Percentiles rank a stretch among this genome's conserved stretches.
These are phyloP conservation scores for Aspergillus hiratsukae DNA, from an alignment of 2,329 filamentous ascomycete genomes.

Conservation along the genomic window DNA sequence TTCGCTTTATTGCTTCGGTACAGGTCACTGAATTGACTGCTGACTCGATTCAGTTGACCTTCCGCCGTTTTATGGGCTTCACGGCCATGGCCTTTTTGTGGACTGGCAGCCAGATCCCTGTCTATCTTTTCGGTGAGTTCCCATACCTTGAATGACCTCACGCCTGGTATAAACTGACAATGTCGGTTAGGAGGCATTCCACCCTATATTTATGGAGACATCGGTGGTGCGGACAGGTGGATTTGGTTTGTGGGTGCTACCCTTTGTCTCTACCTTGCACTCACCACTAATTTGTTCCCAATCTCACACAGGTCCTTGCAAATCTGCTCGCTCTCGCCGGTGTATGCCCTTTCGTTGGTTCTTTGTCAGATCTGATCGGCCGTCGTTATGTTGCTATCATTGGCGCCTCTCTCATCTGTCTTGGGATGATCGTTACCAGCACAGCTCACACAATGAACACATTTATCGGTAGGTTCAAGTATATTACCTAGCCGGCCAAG, in stretches of 20 bases:
- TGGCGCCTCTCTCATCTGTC: constrained; percentile 50
- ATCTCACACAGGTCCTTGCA: constrained; percentile 35
- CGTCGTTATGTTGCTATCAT: constrained; percentile 56
- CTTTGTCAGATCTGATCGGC: constrained; percentile 60
- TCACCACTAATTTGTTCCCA: neutral
- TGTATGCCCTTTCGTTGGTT: constrained; percentile 61
- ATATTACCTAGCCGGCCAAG: constrained; percentile 9
- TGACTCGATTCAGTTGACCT: constrained; percentile 43
- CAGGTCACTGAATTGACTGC: neutral
- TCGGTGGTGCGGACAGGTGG: constrained; percentile 58
- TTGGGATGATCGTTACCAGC: constrained; percentile 58
- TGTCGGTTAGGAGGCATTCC: constrained; percentile 39
- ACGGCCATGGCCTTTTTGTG: constrained; percentile 58
- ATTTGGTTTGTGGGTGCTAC: constrained; percentile 51
- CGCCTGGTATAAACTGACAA: constrained; percentile 1
- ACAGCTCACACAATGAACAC: constrained; percentile 56
- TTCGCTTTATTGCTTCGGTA: constrained; percentile 1
- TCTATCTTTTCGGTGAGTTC: constrained; percentile 47
- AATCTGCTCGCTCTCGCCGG: constrained; percentile 54
- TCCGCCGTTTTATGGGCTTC: constrained; percentile 50
- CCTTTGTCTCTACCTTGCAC: neutral
- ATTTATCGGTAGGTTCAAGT: constrained; percentile 53
- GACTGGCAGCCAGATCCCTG: constrained; percentile 58
- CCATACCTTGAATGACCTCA: constrained; percentile 4
- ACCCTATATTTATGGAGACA: constrained; percentile 55